These are phyloP conservation scores for Meyerozyma smithsonii DNA, from an alignment of 1,139 yeast species.

Conservation along the genomic window DNA sequence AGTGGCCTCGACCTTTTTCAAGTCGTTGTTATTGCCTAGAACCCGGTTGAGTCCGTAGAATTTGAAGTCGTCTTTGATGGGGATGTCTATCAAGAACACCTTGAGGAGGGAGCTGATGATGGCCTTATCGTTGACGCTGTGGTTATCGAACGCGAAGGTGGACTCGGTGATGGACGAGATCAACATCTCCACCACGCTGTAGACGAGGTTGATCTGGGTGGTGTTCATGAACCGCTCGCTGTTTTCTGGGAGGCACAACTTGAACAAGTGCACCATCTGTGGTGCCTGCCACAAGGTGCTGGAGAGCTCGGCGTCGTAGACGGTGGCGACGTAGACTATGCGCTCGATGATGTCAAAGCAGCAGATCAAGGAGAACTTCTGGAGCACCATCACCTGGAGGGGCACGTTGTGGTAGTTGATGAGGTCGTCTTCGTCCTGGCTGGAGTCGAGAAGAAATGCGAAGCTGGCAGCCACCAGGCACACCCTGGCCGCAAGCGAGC, in stretches of 20 bases:
- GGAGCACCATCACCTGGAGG: constrained; percentile 41
- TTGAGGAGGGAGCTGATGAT: constrained; percentile 37
- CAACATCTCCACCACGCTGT: constrained; percentile 37
- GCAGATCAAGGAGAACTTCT: constrained; percentile 44
- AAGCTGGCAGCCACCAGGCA: constrained; percentile 17
- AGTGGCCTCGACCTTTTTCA: constrained; percentile 26
- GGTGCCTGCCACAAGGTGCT: constrained; percentile 22
- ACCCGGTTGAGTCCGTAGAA: constrained; percentile 51
- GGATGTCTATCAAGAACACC: constrained; percentile 36
- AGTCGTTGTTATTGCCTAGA: constrained; percentile 48
- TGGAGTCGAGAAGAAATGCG: constrained; percentile 24
- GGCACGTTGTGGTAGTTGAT: constrained; percentile 31
- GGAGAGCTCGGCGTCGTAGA: constrained; percentile 18
- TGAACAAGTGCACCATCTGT: constrained; percentile 19
- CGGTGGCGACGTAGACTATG: constrained; percentile 22
- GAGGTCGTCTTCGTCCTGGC: constrained; percentile 30
- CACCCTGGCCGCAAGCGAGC: constrained; percentile 15
- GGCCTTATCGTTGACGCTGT: constrained; percentile 11
- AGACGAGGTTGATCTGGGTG: constrained; percentile 37
- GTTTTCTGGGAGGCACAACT: constrained; percentile 33
- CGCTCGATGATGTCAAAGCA: constrained; percentile 54
- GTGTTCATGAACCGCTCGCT: constrained; percentile 33
- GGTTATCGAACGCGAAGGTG: constrained; percentile 21
- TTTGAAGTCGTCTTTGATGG: constrained; percentile 35
- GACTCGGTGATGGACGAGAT: constrained; percentile 32